Evolutionary conservation across 2,329 filamentous ascomycete species (phyloP).

Genomic region (Penicillium sp.): DNA sequence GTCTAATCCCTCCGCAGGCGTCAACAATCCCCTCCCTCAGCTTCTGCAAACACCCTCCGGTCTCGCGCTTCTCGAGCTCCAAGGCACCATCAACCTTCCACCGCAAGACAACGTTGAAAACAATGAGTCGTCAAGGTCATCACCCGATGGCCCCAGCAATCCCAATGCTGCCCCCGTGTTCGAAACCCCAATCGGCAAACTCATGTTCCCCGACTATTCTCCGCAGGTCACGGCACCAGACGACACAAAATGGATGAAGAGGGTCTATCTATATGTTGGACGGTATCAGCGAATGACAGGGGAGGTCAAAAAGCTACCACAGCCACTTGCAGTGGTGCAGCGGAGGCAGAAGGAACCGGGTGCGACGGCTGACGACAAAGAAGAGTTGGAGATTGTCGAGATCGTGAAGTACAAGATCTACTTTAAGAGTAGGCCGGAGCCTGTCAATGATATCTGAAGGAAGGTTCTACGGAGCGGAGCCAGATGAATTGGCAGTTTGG

Average conservation of each 20-base stretch:
- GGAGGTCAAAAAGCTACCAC: conserved; percentile 76
- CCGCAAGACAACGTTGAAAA: conserved; percentile 26
- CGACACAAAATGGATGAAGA: conserved; percentile 75
- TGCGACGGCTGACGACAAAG: no score
- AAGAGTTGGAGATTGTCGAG: conserved; percentile 68
- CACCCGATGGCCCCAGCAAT: no score
- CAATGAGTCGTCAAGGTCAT: no score
- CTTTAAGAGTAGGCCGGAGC: conserved; percentile 77
- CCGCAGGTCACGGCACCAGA: conserved; percentile 39
- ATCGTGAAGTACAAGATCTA: conserved; percentile 79
- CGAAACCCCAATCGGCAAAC: conserved; percentile 56
- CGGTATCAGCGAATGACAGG: conserved; percentile 80
- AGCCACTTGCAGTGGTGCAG: conserved; percentile 66
- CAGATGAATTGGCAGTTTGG: no score
- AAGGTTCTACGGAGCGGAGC: background rate
- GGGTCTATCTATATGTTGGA: conserved; percentile 78
- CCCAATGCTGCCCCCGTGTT: conserved; percentile 15
- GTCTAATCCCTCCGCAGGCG: no score
- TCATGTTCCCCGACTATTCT: conserved; percentile 71
- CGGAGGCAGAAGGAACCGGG: no score
- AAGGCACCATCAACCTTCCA: conserved; percentile 78
- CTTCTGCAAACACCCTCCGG: conserved; percentile 82
- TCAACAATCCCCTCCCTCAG: conserved; percentile 59
- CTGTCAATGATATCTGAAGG: conserved; percentile 51
- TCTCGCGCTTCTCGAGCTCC: conserved; percentile 80